These are phyloP conservation scores for Aristolochia contorta DNA, from an alignment of 164 flowering plant species.

Conservation along the genomic window DNA sequence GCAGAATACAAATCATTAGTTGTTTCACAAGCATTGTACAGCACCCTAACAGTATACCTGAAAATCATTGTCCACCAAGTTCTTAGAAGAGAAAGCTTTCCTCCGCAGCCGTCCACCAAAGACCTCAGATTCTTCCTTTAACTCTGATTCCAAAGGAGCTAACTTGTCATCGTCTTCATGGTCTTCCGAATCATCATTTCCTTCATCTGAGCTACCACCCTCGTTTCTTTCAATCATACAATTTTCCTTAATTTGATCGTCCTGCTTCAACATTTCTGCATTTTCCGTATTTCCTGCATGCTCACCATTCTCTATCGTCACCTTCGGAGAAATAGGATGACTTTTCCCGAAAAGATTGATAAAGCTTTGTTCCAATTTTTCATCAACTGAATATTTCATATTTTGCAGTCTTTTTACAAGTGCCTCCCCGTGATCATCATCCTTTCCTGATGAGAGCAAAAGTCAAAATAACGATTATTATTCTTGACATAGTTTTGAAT, in stretches of 20 bases:
- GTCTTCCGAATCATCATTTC: conserved; percentile 13
- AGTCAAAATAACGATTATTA: background rate
- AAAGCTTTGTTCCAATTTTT: conserved; percentile 63
- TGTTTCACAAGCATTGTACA: background rate
- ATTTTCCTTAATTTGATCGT: conserved; percentile 17
- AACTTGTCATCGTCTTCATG: conserved; percentile 6
- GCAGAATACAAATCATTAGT: background rate
- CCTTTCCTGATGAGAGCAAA: conserved; percentile 41
- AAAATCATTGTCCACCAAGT: conserved; percentile 20
- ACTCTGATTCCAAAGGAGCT: conserved; percentile 9
- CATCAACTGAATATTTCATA: conserved; percentile 74
- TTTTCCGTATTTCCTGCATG: conserved; percentile 23
- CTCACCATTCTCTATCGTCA: conserved; percentile 14
- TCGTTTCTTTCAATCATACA: conserved; percentile 8
- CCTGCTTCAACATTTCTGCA: conserved; percentile 24
- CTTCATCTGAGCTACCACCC: conserved; percentile 25
- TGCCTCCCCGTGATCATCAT: conserved; percentile 63
- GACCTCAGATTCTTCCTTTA: conserved; percentile 48
- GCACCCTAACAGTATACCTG: conserved; percentile 24
- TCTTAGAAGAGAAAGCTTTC: conserved; percentile 53
- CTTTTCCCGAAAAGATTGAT: conserved; percentile 47
- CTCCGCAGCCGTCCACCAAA: conserved; percentile 71
- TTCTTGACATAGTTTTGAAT: background rate
- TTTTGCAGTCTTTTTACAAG: conserved; percentile 81
- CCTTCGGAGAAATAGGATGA: conserved; percentile 20